Percentiles rank a stretch among this genome's conserved stretches.
Evolutionary conservation across 371 early-diverging fungal species (phyloP).

Genomic region (Dinochytrium kinnereticum): DNA sequence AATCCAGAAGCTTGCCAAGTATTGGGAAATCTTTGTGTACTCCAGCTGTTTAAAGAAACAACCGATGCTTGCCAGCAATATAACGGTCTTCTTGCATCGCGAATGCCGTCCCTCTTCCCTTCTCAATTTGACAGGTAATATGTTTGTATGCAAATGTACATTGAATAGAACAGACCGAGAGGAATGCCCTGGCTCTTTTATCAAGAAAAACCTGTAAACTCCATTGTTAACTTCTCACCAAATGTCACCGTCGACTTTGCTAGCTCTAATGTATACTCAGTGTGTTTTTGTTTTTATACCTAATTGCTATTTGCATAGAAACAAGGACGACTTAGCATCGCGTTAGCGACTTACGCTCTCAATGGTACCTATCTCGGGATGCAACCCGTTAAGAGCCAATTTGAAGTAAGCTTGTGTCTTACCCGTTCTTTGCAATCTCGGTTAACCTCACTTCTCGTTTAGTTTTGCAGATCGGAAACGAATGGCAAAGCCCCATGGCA

Average conservation of each 20-base stretch:
- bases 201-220: conserved; percentile 26
- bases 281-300: not conserved
- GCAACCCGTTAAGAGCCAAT: conserved; percentile 48
- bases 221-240: conserved; percentile 24
- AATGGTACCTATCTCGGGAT: conserved; percentile 55
- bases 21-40: conserved; percentile 52
- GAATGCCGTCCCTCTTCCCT: conserved; percentile 5
- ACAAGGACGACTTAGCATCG: conserved; percentile 32
- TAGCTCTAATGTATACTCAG: conserved; percentile 2
- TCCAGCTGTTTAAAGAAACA: conserved; percentile 44
- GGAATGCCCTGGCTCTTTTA: conserved; percentile 54
- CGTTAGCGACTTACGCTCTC: conserved; percentile 47
- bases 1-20: conserved; percentile 45
- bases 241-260: conserved; percentile 35
- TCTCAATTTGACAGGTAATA: conserved; percentile 1
- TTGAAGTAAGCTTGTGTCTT: conserved; percentile 13
- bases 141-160: conserved; percentile 1
- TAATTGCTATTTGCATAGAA: conserved; percentile 11
- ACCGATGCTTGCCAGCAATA: conserved; percentile 39
- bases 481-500: conserved; percentile 36
- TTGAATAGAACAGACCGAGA: not conserved
- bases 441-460: not conserved
- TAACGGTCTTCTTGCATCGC: not conserved
- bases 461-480: conserved; percentile 33
- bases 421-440: too few relatives aligned